Percentiles rank a stretch among this genome's conserved stretches.
These are phyloP conservation scores for Oxyria digyna DNA, from an alignment of 148 eudicot genomes.

Conservation along the genomic window DNA sequence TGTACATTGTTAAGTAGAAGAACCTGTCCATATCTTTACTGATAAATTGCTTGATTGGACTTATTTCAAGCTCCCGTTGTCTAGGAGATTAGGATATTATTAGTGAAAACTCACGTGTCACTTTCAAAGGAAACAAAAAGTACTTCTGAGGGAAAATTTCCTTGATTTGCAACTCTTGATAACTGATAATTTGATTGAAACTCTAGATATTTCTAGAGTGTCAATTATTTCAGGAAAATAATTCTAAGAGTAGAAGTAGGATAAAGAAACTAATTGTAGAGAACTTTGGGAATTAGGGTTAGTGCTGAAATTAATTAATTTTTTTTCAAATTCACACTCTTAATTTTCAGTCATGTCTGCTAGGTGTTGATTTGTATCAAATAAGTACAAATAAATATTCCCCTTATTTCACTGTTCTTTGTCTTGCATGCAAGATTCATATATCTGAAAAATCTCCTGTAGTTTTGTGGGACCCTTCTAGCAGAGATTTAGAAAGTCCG, in stretches of 20 bases:
- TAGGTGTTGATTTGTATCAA: background rate
- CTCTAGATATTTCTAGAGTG: background rate
- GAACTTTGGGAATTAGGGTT: background rate
- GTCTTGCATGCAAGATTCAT: too few relatives aligned
- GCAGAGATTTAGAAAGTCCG: too few relatives aligned
- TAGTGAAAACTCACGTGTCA: background rate
- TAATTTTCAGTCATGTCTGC: background rate
- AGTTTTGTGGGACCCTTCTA: too few relatives aligned
- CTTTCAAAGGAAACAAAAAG: background rate
- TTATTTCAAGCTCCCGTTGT: background rate
- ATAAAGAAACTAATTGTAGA: background rate
- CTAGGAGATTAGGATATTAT: background rate
- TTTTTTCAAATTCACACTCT: background rate
- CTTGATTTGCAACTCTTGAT: background rate
- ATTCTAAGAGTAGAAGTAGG: background rate
- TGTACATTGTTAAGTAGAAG: background rate
- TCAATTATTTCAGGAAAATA: background rate
- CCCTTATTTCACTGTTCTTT: background rate
- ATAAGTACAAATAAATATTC: background rate
- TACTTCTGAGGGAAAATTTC: background rate
- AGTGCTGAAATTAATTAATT: background rate
- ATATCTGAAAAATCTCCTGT: too few relatives aligned
- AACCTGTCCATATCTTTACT: background rate
- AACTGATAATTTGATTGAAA: background rate
- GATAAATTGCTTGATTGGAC: background rate